Evolutionary conservation across 2,329 filamentous ascomycete species (phyloP).

Genomic region (Falciphora oryzae): DNA sequence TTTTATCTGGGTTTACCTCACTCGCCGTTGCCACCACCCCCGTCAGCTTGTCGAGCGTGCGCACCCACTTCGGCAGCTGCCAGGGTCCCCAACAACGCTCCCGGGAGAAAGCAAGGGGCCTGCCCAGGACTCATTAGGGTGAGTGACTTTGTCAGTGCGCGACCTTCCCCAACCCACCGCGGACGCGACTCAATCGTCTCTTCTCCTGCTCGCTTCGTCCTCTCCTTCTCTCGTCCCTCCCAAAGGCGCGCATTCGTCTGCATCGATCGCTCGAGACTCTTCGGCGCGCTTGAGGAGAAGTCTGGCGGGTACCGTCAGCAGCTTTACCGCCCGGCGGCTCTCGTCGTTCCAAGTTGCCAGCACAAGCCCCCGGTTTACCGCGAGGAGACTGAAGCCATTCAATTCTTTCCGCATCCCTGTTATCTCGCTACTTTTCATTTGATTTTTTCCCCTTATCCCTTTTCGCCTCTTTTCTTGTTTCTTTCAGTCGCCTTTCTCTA

Average conservation of each 20-base stretch:
- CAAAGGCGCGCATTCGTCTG: neutral
- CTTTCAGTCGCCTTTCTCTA: neutral
- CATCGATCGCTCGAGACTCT: conserved; percentile 1
- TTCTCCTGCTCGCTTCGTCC: neutral
- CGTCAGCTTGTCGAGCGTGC: neutral
- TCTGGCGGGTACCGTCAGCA: neutral
- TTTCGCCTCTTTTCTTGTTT: neutral
- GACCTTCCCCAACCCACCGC: conserved; percentile 1
- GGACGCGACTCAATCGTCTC: conserved; percentile 1
- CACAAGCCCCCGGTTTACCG: neutral
- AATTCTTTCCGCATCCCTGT: neutral
- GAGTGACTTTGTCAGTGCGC: conserved; percentile 1
- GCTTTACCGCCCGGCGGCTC: neutral
- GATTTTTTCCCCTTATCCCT: neutral
- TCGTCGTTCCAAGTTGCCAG: neutral
- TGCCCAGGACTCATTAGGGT: neutral
- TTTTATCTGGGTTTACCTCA: neutral
- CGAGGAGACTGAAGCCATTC: neutral
- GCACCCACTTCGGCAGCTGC: neutral
- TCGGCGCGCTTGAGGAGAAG: neutral
- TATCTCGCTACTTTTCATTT: neutral
- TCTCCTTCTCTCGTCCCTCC: neutral
- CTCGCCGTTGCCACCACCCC: neutral
- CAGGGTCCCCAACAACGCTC: neutral
- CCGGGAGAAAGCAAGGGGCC: neutral